Conservation (phyloP, 2,329 filamentous ascomycete genomes). For the Fusarium dimerum region DNA sequence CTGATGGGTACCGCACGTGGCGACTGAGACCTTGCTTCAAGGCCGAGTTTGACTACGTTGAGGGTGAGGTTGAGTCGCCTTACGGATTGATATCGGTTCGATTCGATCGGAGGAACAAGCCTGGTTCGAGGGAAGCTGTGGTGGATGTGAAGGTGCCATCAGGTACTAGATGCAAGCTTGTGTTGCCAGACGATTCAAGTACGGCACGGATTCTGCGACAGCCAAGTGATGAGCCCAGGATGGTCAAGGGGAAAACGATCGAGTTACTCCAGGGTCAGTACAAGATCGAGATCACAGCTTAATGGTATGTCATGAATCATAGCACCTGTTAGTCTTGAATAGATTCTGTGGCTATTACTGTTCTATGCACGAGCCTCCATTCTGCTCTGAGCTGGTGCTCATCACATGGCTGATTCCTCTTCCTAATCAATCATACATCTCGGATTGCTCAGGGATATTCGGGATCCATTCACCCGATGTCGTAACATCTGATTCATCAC, state of each 20-base stretch:
- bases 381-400: too few species aligned
- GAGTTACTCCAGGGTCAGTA: slow-evolving; percentile 20
- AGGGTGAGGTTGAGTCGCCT: slow-evolving; percentile 40
- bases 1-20: slow-evolving; percentile 42
- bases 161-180: slow-evolving; percentile 21
- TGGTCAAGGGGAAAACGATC: slow-evolving; percentile 8
- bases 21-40: slow-evolving; percentile 40
- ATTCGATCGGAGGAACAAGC: slow-evolving; percentile 16
- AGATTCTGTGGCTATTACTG: background rate
- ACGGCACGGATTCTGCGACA: slow-evolving; percentile 13
- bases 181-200: slow-evolving; percentile 18
- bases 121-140: slow-evolving; percentile 6
- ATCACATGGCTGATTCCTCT: background rate
- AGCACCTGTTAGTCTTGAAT: background rate
- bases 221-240: background rate
- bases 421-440: too few species aligned
- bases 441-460: too few species aligned
- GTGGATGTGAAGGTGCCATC: slow-evolving; percentile 21
- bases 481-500: too few species aligned
- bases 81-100: slow-evolving; percentile 36
- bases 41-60: slow-evolving; percentile 40
- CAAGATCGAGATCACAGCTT: slow-evolving; percentile 17
- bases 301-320: background rate
- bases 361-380: too few species aligned
- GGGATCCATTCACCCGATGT: too few species aligned